Evolutionary conservation across 1,284 basidiomycete genomes (phyloP), one percentile per base, ranked within the genome.

Genomic region (Pseudozyma tsukubaensis): DNA sequence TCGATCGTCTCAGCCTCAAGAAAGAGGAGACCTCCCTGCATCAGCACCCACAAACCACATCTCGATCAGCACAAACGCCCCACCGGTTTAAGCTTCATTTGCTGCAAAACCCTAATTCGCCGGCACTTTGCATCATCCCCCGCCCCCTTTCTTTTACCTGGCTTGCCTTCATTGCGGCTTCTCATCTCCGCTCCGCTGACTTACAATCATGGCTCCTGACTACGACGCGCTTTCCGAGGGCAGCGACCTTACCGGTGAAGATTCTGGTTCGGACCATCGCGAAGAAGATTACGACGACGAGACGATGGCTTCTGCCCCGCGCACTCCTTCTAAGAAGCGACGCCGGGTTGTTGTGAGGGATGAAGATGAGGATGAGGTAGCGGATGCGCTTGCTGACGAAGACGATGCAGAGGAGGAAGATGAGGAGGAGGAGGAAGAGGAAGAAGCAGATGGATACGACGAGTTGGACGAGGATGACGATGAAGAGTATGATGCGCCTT

Each of bases 401-500:
- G 72, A 63, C 24, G 49, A 59, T 49, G 76, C 82, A 43, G 81
- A 79, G 34, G 73, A 78, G 10, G 83, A 78, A 12, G 71, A 59
- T 34, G 76, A 78, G 1, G 80, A 74, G 4, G 77, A 76, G 1
- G 68, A 81, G 4, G 80, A 80, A 32, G 84, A 83, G 39, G 83
- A 83, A 10, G 86, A 86, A 29, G 19, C 11, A 13, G 45, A 48
- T 11, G 45, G 24, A 29, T 29, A 48, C 11, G 45, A 52, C 16
- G 85, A 75, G 18, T 84, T 64, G 2, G 73, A 74, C 48, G 68
- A 69, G 4, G 65, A 79, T n/a, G 78, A 29, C 24, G 24, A 79
- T 40, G 83, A 84, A 12, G 76, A 78, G 45, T 59, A 72, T 16
- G 64, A 83, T 34, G 75, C 61, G 9, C 67, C 67, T 10, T 67